Percentiles rank a stretch among this genome's conserved stretches.
These are phyloP conservation scores for Apostasia shenzhenica DNA, from an alignment of 106 monocot species.

Conservation along the genomic window DNA sequence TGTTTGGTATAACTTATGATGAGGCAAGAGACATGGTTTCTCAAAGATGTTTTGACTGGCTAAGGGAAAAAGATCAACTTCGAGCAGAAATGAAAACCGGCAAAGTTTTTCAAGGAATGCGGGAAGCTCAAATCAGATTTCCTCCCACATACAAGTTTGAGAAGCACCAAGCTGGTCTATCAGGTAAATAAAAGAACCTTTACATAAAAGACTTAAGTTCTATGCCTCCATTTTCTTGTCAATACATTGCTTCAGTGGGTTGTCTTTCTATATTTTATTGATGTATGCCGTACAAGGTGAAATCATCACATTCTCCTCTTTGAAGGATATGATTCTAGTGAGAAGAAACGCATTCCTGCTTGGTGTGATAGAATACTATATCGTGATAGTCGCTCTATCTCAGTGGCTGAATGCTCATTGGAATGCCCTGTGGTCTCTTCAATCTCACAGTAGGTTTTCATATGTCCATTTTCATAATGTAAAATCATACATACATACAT, in stretches of 20 bases:
- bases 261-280: neutral
- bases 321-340: constrained; percentile 75
- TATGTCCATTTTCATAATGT: neutral
- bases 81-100: constrained; percentile 68
- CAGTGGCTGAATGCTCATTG: constrained; percentile 56
- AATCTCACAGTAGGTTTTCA: constrained; percentile 39
- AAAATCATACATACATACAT: neutral
- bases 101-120: constrained; percentile 77
- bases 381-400: constrained; percentile 63
- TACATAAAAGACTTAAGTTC: neutral
- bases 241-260: neutral
- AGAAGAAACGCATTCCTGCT: constrained; percentile 79
- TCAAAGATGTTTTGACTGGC: constrained; percentile 78
- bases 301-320: neutral
- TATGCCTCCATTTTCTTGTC: neutral
- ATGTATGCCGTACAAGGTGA: neutral
- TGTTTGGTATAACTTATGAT: constrained; percentile 51
- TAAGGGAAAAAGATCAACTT: constrained; percentile 73
- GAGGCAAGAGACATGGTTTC: constrained; percentile 81
- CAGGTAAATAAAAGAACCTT: constrained; percentile 33
- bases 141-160: constrained; percentile 85
- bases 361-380: constrained; percentile 82
- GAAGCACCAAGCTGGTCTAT: constrained; percentile 41
- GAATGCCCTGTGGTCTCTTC: constrained; percentile 64
- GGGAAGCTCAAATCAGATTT: constrained; percentile 62